A percentile compares a stretch with the other conserved stretches of the same genome.
phyloP scores from a whole-genome alignment of 345 rosid genomes.

The Tarenaya hassleriana region DNA sequence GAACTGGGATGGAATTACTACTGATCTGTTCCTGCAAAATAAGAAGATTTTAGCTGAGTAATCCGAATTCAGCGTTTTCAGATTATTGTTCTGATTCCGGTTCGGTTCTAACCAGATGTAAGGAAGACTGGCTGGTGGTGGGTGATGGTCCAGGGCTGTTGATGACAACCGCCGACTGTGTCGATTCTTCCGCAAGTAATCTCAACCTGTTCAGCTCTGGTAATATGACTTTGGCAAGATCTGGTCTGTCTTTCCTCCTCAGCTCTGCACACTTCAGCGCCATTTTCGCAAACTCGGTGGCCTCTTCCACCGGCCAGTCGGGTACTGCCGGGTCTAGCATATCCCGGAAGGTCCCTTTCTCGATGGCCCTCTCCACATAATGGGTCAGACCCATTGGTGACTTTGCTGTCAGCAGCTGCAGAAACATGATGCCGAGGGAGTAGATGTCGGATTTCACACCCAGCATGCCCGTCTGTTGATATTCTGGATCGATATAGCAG shows the following conservation, averaged over 20 bases:
- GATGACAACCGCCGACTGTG: slow-evolving; percentile 19
- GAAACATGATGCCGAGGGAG: slow-evolving; percentile 71
- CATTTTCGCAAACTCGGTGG: slow-evolving; percentile 49
- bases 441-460: slow-evolving; percentile 78
- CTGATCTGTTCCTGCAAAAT: slow-evolving; percentile 22
- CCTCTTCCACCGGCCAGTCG: slow-evolving; percentile 78
- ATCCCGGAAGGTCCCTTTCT: slow-evolving; percentile 45
- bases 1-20: background rate
- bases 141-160: slow-evolving; percentile 35
- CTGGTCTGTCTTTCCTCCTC: slow-evolving; percentile 77
- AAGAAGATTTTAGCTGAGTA: slow-evolving; percentile 8
- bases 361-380: slow-evolving; percentile 52
- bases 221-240: slow-evolving; percentile 59
- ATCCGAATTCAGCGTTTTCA: slow-evolving; percentile 7
- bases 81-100: slow-evolving; percentile 10
- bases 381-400: slow-evolving; percentile 81
- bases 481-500: slow-evolving; percentile 91
- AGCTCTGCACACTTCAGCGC: slow-evolving; percentile 68
- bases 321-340: slow-evolving; percentile 60
- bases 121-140: slow-evolving; percentile 23
- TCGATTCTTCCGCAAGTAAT: slow-evolving; percentile 48
- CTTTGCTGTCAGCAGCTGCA: slow-evolving; percentile 65
- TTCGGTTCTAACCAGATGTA: slow-evolving; percentile 21
- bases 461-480: slow-evolving; percentile 89
- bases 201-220: slow-evolving; percentile 66